These are phyloP conservation scores for Suhomyces sp. DNA, from an alignment of 805 yeast genomes.

Conservation along the genomic window DNA sequence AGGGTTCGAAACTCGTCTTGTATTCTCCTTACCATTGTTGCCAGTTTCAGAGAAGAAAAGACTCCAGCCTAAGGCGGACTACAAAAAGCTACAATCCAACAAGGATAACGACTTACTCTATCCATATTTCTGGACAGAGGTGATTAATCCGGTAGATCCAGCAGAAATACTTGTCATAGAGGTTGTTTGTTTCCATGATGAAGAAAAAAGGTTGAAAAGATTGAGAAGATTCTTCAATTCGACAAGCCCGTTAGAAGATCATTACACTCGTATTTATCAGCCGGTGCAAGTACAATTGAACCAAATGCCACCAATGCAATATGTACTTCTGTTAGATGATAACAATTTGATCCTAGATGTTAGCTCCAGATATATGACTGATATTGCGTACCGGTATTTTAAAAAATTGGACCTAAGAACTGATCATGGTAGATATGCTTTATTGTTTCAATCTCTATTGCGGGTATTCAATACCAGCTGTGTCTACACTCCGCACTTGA, in stretches of 20 bases:
- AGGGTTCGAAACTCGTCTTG: conserved; percentile 31
- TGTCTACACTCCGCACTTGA: conserved; percentile 5
- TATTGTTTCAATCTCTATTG: conserved; percentile 26
- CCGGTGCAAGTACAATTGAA: conserved; percentile 24
- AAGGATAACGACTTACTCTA: conserved; percentile 33
- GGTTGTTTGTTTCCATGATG: conserved; percentile 29
- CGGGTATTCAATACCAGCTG: conserved; percentile 16
- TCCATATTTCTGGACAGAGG: conserved; percentile 39
- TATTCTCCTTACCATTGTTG: conserved; percentile 31
- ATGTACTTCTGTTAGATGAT: conserved; percentile 23
- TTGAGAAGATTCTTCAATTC: conserved; percentile 14
- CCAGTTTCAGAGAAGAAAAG: conserved; percentile 11
- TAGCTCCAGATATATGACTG: conserved; percentile 31
- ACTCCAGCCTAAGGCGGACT: conserved; percentile 25
- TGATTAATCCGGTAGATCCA: conserved; percentile 28
- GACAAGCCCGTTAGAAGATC: conserved; percentile 1
- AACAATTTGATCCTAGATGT: conserved; percentile 24
- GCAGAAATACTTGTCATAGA: conserved; percentile 28
- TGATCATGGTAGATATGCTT: conserved; percentile 23
- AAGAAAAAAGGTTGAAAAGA: conserved; percentile 22
- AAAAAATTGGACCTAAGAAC: conserved; percentile 27
- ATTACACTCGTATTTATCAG: conserved; percentile 17
- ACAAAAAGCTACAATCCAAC: conserved; percentile 17
- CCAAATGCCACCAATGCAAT: conserved; percentile 30
- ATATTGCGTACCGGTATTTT: conserved; percentile 31